Evolutionary conservation across 192 early-diverging fungal species (phyloP).

Genomic region (Helicostylum pulchrum): DNA sequence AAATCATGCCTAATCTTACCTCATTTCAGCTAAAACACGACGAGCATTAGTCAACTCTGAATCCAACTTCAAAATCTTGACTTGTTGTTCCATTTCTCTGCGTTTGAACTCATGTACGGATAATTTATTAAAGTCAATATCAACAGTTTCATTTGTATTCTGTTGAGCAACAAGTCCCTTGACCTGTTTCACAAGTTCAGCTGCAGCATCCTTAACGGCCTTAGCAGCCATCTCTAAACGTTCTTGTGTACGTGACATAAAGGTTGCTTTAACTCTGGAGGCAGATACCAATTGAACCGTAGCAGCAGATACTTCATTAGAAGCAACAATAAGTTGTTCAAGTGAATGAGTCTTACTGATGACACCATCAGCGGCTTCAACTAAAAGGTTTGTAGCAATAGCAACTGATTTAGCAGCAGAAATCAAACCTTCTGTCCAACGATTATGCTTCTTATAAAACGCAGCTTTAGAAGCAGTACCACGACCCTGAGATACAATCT

Average conservation of each 20-base stretch:
- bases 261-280: slow-evolving; percentile 89
- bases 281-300: slow-evolving; percentile 97
- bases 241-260: slow-evolving; percentile 91
- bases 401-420: slow-evolving; percentile 95
- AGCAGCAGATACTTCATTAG: slow-evolving; percentile 92
- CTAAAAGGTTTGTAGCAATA: slow-evolving; percentile 85
- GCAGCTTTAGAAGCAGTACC: slow-evolving; percentile 75
- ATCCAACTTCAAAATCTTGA: slow-evolving; percentile 93
- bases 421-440: slow-evolving; percentile 98
- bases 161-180: slow-evolving; percentile 78
- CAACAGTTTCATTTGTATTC: slow-evolving; percentile 56
- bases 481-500: slow-evolving; percentile 92
- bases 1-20: slow-evolving; percentile 69
- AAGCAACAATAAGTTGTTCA: slow-evolving; percentile 97
- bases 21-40: slow-evolving; percentile 88
- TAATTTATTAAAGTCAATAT: slow-evolving; percentile 69
- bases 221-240: slow-evolving; percentile 91
- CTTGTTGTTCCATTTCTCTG: slow-evolving; percentile 98
- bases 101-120: slow-evolving; percentile 92
- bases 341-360: slow-evolving; percentile 84
- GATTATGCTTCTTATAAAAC: slow-evolving; percentile 99
- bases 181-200: slow-evolving; percentile 88
- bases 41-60: slow-evolving; percentile 85
- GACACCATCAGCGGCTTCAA: slow-evolving; percentile 95
- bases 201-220: slow-evolving; percentile 88